These are phyloP conservation scores for Bertia moriformis DNA, from an alignment of 2,329 filamentous ascomycete species.

Conservation along the genomic window DNA sequence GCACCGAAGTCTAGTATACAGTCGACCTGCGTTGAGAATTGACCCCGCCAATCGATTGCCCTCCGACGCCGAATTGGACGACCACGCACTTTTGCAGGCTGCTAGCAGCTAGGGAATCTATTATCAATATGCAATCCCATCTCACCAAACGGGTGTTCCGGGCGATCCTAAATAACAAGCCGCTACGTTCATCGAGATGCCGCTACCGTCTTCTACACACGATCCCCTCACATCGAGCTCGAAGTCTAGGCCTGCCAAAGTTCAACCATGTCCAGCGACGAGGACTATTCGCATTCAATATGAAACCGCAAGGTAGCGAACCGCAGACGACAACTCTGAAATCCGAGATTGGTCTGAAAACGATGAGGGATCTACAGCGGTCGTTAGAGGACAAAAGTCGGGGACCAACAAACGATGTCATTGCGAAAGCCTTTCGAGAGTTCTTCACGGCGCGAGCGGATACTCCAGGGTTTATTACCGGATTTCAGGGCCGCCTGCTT, in stretches of 20 bases:
- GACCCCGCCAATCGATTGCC: too few relatives aligned
- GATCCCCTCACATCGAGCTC: neutral
- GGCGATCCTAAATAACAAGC: neutral
- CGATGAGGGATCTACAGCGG: neutral
- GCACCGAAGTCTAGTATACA: too few relatives aligned
- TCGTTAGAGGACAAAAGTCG: neutral
- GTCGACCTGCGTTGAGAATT: too few relatives aligned
- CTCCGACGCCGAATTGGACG: too few relatives aligned
- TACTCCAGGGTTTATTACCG: neutral
- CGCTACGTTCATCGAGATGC: neutral
- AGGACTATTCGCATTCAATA: neutral
- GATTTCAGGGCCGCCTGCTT: neutral
- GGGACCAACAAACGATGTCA: neutral
- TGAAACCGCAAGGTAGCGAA: neutral
- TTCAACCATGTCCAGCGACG: neutral
- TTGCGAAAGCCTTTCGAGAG: neutral
- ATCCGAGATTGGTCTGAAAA: neutral
- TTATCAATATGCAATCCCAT: conserved; percentile 1
- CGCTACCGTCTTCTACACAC: neutral
- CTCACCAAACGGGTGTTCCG: neutral
- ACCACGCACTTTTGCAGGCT: too few relatives aligned
- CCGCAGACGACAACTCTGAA: neutral
- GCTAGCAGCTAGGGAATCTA: too few relatives aligned
- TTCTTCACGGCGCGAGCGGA: neutral
- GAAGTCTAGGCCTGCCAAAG: neutral